phyloP scores from a whole-genome alignment of 176 grass and related monocot genomes.

The Hordeum marinum region DNA sequence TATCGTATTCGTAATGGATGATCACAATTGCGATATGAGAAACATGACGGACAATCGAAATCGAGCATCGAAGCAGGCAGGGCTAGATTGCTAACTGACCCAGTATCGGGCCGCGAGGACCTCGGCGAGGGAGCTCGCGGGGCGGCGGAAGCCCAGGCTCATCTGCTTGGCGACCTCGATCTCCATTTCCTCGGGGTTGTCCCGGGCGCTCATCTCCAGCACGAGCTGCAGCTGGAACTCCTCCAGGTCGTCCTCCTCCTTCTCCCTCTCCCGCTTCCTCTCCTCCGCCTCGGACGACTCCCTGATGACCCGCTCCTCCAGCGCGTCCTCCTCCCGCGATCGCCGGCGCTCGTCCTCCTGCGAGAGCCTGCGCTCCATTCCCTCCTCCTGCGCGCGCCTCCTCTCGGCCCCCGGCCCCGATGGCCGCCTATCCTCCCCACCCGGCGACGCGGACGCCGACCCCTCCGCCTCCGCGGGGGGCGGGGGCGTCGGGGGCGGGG shows the following conservation, averaged over 20 bases:
- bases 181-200: slow-evolving; percentile 96
- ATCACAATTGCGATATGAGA: slow-evolving; percentile 1
- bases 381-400: slow-evolving; percentile 30
- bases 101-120: slow-evolving; percentile 73
- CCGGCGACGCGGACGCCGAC: slow-evolving; percentile 22
- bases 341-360: slow-evolving; percentile 21
- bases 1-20: neutral
- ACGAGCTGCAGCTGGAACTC: slow-evolving; percentile 93
- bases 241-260: slow-evolving; percentile 74
- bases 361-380: slow-evolving; percentile 9
- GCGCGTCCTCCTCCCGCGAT: slow-evolving; percentile 31
- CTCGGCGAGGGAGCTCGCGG: slow-evolving; percentile 51
- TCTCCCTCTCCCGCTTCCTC: slow-evolving; percentile 49
- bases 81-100: slow-evolving; percentile 44
- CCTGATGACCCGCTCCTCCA: slow-evolving; percentile 58
- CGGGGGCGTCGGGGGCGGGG: slow-evolving; percentile 19
- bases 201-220: slow-evolving; percentile 86
- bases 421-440: slow-evolving; percentile 14
- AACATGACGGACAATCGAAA: slow-evolving; percentile 9
- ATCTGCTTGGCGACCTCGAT: slow-evolving; percentile 96
- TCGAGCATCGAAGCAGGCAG: slow-evolving; percentile 4
- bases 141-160: slow-evolving; percentile 67
- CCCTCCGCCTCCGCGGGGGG: slow-evolving; percentile 5
- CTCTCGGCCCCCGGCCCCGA: neutral
- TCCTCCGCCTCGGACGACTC: slow-evolving; percentile 44